These are phyloP conservation scores for Paracoccidioides brasiliensis DNA, from an alignment of 2,329 filamentous ascomycete genomes.

Conservation along the genomic window DNA sequence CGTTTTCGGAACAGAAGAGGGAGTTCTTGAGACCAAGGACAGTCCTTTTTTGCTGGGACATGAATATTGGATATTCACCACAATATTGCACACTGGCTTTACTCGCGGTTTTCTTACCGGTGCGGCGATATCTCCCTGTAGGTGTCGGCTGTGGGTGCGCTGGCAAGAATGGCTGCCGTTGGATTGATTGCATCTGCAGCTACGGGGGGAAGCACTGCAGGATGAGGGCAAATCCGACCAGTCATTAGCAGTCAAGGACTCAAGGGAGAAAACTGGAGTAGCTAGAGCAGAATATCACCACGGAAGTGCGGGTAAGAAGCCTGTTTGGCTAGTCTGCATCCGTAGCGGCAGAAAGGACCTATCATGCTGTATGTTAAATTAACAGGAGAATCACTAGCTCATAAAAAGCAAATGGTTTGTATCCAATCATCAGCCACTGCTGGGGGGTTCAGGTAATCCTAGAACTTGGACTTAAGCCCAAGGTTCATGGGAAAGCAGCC, in stretches of 20 bases:
- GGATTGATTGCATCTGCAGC: neutral
- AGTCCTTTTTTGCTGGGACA: neutral
- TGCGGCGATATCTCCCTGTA: neutral
- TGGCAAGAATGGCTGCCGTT: neutral
- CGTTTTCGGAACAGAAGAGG: neutral
- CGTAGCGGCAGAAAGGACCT: neutral
- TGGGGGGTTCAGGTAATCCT: neutral
- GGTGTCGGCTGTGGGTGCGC: neutral
- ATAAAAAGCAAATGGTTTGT: neutral
- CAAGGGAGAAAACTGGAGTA: neutral
- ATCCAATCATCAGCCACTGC: neutral
- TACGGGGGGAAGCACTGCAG: neutral
- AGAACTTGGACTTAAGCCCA: neutral
- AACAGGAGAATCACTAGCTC: neutral
- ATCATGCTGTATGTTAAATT: neutral
- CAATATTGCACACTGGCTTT: neutral
- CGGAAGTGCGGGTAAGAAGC: constrained; percentile 3
- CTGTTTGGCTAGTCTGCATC: neutral
- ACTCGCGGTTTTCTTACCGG: neutral
- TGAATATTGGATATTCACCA: neutral
- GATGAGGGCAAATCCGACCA: constrained; percentile 2
- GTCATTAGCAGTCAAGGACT: neutral
- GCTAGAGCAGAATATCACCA: neutral
- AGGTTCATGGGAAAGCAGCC: neutral
- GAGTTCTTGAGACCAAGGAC: neutral